A percentile compares a stretch with the other conserved stretches of the same genome.
Evolutionary conservation across 1,284 basidiomycete genomes (phyloP).

Genomic region (Sporisorium reilianum): DNA sequence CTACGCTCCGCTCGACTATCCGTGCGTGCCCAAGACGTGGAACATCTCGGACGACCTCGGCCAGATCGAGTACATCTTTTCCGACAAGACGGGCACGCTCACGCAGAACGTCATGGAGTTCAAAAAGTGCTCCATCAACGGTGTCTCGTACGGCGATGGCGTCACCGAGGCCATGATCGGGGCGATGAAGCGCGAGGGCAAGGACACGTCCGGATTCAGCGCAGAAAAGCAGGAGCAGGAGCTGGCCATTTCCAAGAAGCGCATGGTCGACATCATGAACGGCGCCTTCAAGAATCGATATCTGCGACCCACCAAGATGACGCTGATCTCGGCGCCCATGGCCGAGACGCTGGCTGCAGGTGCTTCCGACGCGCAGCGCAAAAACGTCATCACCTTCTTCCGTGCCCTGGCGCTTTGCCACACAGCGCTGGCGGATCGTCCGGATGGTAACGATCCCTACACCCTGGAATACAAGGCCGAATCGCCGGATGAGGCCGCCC

Average conservation of each 20-base stretch:
- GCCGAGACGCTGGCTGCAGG: conserved; percentile 80
- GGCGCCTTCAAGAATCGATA: conserved; percentile 90
- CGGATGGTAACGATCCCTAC: conserved; percentile 74
- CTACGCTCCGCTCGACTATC: conserved; percentile 82
- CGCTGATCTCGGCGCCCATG: conserved; percentile 86
- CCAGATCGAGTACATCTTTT: conserved; percentile 97
- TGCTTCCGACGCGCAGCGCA: conserved; percentile 74
- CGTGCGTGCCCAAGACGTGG: conserved; percentile 96
- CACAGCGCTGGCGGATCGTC: conserved; percentile 78
- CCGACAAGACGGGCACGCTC: conserved; percentile 78
- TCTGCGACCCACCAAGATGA: conserved; percentile 82
- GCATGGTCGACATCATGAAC: conserved; percentile 83
- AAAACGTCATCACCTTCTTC: conserved; percentile 85
- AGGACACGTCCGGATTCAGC: conserved; percentile 75
- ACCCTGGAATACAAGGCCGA: conserved; percentile 92
- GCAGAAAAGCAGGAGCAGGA: conserved; percentile 73
- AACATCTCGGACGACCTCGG: conserved; percentile 97
- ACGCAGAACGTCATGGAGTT: conserved; percentile 92
- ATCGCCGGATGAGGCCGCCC: conserved; percentile 92
- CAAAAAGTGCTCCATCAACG: conserved; percentile 91
- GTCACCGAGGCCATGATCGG: conserved; percentile 95
- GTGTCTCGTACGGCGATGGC: conserved; percentile 88
- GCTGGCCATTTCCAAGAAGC: conserved; percentile 77
- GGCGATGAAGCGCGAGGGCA: conserved; percentile 84
- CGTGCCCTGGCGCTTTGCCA: conserved; percentile 89